Evolutionary conservation across 805 yeast species (phyloP).

Genomic region (Blastobotrys terrestris): DNA sequence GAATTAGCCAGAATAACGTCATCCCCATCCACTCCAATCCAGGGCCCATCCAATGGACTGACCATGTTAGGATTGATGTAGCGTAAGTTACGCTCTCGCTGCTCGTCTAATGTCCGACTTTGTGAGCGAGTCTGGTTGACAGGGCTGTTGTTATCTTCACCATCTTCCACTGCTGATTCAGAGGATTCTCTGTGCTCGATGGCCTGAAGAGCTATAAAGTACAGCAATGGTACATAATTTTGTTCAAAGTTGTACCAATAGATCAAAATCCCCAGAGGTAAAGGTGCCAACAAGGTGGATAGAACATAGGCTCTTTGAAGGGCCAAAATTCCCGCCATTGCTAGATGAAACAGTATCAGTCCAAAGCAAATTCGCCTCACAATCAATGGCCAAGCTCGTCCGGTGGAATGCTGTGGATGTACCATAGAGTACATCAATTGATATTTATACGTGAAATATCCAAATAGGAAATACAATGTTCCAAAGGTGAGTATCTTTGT

Average conservation of each 20-base stretch:
- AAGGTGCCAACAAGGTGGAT: conserved; percentile 66
- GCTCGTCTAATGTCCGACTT: conserved; percentile 64
- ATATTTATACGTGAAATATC: conserved; percentile 85
- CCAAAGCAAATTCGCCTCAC: conserved; percentile 80
- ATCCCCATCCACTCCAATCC: conserved; percentile 60
- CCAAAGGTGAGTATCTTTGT: conserved; percentile 84
- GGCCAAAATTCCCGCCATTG: conserved; percentile 87
- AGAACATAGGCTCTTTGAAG: conserved; percentile 72
- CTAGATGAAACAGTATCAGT: conserved; percentile 73
- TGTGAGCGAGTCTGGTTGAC: conserved; percentile 21
- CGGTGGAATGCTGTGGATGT: conserved; percentile 95
- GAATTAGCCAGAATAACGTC: conserved; percentile 45
- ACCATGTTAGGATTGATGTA: conserved; percentile 75
- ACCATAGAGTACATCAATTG: conserved; percentile 85
- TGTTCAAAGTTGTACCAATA: conserved; percentile 76
- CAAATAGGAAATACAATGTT: conserved; percentile 71
- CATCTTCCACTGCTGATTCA: not conserved
- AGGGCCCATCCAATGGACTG: conserved; percentile 74
- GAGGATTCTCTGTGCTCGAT: conserved; percentile 36
- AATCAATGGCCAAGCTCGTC: conserved; percentile 91
- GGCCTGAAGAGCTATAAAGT: conserved; percentile 82
- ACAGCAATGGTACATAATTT: conserved; percentile 71
- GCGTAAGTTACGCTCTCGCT: conserved; percentile 61
- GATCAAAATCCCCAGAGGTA: conserved; percentile 62
- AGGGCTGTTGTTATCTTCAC: not conserved